These are phyloP conservation scores for Coelastrella sp. DNA, from an alignment of 139 green algal species.

Conservation along the genomic window DNA sequence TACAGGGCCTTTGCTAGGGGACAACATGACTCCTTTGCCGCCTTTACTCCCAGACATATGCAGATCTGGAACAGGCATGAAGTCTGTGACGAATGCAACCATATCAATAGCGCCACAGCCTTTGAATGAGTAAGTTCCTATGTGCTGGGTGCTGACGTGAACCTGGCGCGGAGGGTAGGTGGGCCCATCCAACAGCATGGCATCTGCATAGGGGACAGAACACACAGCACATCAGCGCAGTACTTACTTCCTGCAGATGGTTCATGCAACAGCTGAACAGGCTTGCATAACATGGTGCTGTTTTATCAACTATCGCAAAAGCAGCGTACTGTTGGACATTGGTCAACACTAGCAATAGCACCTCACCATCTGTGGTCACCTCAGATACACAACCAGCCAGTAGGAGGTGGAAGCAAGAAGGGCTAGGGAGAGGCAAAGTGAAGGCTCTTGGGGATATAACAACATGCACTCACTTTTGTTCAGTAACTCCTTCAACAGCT, in stretches of 20 bases:
- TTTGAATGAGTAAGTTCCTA: constrained; percentile 23
- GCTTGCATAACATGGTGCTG: neutral
- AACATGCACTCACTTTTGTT: constrained; percentile 10
- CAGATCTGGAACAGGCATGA: neutral
- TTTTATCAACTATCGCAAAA: neutral
- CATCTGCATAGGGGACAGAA: neutral
- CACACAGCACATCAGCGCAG: too few relatives aligned
- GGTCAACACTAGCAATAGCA: too few relatives aligned
- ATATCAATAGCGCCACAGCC: constrained; percentile 31
- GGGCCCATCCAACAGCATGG: constrained; percentile 3
- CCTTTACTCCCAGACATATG: neutral
- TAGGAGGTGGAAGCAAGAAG: too few relatives aligned
- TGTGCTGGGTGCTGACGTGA: neutral
- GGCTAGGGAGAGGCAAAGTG: neutral
- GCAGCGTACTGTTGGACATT: neutral
- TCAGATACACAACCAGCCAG: too few relatives aligned
- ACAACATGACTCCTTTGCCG: neutral
- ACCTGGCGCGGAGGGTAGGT: constrained; percentile 11
- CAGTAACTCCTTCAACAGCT: constrained; percentile 7
- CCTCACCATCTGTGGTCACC: too few relatives aligned
- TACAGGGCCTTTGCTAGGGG: neutral
- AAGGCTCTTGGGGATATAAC: neutral
- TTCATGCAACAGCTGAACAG: too few relatives aligned
- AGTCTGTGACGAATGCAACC: constrained; percentile 23
- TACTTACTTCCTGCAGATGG: too few relatives aligned